These are phyloP conservation scores for Cyclotella choctawhatcheeana DNA, from an alignment of 108 stramenopile genomes.

Conservation along the genomic window DNA sequence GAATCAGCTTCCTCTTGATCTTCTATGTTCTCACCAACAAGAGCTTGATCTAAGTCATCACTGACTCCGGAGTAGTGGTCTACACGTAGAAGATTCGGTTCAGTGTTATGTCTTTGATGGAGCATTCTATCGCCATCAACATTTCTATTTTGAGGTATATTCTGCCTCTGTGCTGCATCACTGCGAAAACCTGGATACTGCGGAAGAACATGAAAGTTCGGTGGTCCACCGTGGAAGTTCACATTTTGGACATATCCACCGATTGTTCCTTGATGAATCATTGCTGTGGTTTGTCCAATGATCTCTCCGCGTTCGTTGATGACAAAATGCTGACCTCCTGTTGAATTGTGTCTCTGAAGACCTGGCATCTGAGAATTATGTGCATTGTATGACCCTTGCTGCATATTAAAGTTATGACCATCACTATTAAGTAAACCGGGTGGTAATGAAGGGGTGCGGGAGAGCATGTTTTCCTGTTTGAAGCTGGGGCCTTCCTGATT, in stretches of 20 bases:
- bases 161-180: conserved; percentile 3
- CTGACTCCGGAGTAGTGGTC: conserved; percentile 17
- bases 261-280: conserved; percentile 21
- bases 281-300: conserved; percentile 38
- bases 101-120: conserved; percentile 37
- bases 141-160: not conserved
- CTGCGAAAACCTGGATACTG: conserved; percentile 13
- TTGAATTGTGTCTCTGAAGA: conserved; percentile 36
- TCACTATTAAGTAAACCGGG: conserved; percentile 22
- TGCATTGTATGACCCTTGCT: conserved; percentile 24
- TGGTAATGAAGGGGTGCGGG: conserved; percentile 25
- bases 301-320: conserved; percentile 51
- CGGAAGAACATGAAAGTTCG: conserved; percentile 3
- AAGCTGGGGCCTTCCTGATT: conserved; percentile 15
- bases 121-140: conserved; percentile 27
- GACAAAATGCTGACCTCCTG: conserved; percentile 41
- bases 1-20: conserved; percentile 22
- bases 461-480: conserved; percentile 9
- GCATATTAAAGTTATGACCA: conserved; percentile 21
- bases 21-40: conserved; percentile 26
- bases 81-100: conserved; percentile 30
- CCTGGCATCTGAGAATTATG: conserved; percentile 25
- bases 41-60: conserved; percentile 32
- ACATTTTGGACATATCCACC: conserved; percentile 25
- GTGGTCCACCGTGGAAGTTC: not conserved